Evolutionary conservation across 192 early-diverging fungal genomes (phyloP).

Genomic region (Entomortierella beljakovae): DNA sequence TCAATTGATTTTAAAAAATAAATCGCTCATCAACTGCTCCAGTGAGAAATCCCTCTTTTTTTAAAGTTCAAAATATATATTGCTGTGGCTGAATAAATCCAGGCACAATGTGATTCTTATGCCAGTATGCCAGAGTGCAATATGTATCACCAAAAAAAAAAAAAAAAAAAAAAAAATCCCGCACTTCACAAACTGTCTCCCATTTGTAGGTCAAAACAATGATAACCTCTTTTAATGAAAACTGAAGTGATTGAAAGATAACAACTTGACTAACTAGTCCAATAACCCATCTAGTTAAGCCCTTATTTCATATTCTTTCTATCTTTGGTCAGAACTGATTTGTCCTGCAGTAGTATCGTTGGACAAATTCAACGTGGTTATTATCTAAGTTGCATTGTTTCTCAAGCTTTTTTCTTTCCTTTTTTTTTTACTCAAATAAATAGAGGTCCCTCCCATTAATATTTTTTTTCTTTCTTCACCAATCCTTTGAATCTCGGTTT

Average conservation of each 20-base stretch:
- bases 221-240: neutral
- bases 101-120: too few relatives aligned
- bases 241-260: neutral
- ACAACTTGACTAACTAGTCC: neutral
- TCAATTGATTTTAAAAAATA: constrained; percentile 1
- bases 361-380: too few relatives aligned
- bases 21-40: constrained; percentile 7
- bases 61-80: neutral
- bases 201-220: neutral
- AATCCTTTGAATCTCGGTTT: constrained; percentile 10
- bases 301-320: too few relatives aligned
- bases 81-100: too few relatives aligned
- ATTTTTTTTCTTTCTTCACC: constrained; percentile 27
- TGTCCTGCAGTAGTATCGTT: too few relatives aligned
- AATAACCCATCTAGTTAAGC: too few relatives aligned
- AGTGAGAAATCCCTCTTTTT: constrained; percentile 30
- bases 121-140: too few relatives aligned
- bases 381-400: neutral
- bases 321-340: too few relatives aligned
- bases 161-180: constrained; percentile 22
- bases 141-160: too few relatives aligned
- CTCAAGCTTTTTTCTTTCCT: neutral
- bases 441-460: constrained; percentile 13
- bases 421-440: constrained; percentile 8
- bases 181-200: neutral